Evolutionary conservation across 2,329 filamentous ascomycete species (phyloP), one percentile per base, ranked within the genome.

Genomic region (Parastagonospora avenae): DNA sequence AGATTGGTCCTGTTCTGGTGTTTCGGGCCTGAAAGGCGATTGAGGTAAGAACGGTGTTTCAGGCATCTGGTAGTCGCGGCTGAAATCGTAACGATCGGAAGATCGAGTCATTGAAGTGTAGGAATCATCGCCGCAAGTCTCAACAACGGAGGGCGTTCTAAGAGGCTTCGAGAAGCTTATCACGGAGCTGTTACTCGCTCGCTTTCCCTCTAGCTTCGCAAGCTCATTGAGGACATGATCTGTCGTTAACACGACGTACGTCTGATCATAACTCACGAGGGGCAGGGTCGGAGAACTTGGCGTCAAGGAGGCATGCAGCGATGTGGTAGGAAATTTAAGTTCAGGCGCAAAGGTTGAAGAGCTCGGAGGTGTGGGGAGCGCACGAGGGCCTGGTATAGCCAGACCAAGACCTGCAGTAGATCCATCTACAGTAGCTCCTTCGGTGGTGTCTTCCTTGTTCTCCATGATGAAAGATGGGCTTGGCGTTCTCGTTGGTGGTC

Each of bases 81-180:
- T 46, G n/a, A 45, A 45, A 10, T 57, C 46, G 6, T 54, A 41
- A 71, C 24, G 19, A 24, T 24, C 19, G 5, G 19, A 24, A 5
- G 19, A 24, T 24, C 19, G 19, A 24, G 19, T 24, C 19, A 24
- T 5, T 5, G 5, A 24, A 24, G 19, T 24, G 19, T 24, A 24
- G 19, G 19, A 24, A 24, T 24, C 19, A 24, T 24, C 19, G 5
- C 77, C 79, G 27, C 76, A 72, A 8, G 71, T 94, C 57, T 97
- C 96, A 67, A 92, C 88, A 8, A 91, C 85, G 70, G 96, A 91
- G 77, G 92, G 96, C 75, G 85, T 87, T 7, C 79, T 96, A 74
- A 92, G 89, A 78, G 78, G 74, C 4, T 48, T 68, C 2, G 73
- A 71, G 38, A 77, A 72, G 42, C 61, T 73, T 55, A 74, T 69